Percentiles rank a stretch among this genome's conserved stretches.
phyloP scores from a whole-genome alignment of 2,329 filamentous ascomycete species.

The Epichloe uncinata region DNA sequence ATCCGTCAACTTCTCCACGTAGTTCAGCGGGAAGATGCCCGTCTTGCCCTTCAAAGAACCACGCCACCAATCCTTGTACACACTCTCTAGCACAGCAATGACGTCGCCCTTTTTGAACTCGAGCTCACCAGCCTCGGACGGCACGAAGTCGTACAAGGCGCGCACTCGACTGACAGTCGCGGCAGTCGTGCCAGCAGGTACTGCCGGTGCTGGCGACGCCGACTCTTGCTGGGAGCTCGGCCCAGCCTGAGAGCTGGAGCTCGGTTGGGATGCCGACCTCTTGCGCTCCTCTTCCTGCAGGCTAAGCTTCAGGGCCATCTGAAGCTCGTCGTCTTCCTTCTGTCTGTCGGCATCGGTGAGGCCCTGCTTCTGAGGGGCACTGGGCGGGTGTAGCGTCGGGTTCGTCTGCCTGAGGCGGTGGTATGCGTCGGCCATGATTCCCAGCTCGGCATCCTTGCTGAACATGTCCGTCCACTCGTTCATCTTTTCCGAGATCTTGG shows the following conservation, averaged over 20 bases:
- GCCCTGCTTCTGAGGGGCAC: slow-evolving; percentile 82
- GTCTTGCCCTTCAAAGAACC: slow-evolving; percentile 88
- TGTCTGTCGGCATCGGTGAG: slow-evolving; percentile 82
- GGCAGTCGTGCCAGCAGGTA: slow-evolving; percentile 77
- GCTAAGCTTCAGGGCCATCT: slow-evolving; percentile 87
- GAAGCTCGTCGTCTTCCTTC: slow-evolving; percentile 93
- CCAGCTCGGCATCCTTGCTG: slow-evolving; percentile 72
- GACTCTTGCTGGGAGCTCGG: slow-evolving; percentile 27
- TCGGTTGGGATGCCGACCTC: slow-evolving; percentile 28
- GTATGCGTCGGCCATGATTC: slow-evolving; percentile 95
- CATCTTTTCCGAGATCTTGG: slow-evolving; percentile 95
- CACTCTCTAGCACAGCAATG: slow-evolving; percentile 91
- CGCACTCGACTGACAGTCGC: slow-evolving; percentile 91
- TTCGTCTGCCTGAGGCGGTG: slow-evolving; percentile 72
- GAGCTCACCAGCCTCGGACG: slow-evolving; percentile 85
- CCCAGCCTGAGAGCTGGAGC: slow-evolving; percentile 18
- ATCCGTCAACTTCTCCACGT: slow-evolving; percentile 93
- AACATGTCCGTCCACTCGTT: slow-evolving; percentile 96
- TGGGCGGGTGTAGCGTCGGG: slow-evolving; percentile 80
- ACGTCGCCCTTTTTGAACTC: slow-evolving; percentile 96
- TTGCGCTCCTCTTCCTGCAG: slow-evolving; percentile 72
- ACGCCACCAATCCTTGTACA: slow-evolving; percentile 99
- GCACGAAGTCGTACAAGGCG: slow-evolving; percentile 87
- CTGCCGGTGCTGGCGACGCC: slow-evolving; percentile 34
- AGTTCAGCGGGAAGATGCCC: slow-evolving; percentile 96